Base-by-base conservation (phyloP, 768 basidiomycete genomes). In the Boletus patriciae region DNA sequence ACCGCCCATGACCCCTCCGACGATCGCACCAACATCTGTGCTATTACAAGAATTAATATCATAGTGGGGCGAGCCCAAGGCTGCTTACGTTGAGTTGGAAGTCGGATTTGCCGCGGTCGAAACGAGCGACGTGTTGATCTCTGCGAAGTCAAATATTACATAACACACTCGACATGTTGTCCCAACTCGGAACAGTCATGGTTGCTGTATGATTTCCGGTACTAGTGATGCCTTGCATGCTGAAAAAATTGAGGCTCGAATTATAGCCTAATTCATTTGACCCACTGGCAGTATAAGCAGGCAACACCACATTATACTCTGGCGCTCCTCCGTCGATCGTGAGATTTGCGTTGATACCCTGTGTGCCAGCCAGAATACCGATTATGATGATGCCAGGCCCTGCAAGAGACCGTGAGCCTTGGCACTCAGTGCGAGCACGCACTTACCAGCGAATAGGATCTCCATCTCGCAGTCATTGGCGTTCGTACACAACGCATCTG, bases 131-230 rank as follows among this genome's bases (percentile, higher is more conserved):
- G 62, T 46, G 40, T 67, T 64, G 41, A 67, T 51, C 13, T n/a
- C 15, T 11, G 43, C 65, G 36, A 58, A 60, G 46, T 66, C 65
- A 29, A 63, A 63, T 49, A 63, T 60, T 50, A 65, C 55, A n/a
- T n/a, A n/a, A n/a, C 40, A 53, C 53, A n/a, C 63, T 59, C 12
- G 37, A 53, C 21, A 41, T 50, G 21, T 54, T 55, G 29, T 50
- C 53, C 63, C 63, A 65, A 25, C 41, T 52, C 29, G 23, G 53
- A 4, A 62, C 54, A 9, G 47, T 52, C 59, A 65, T 56, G 9
- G 44, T 59, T 9, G 52, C 57, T 5, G 52, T 52, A 23, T 65
- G 64, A 27, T 66, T 55, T 19, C 63, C 55, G 2, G 55, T 60
- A n/a, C n/a, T n/a, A 7, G 51, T 25, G 6, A 66, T 41, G 3